Evolutionary conservation across 805 yeast genomes (phyloP), one percentile per base, ranked within the genome.

Genomic region (Cyberlindnera euphorbiiphila): DNA sequence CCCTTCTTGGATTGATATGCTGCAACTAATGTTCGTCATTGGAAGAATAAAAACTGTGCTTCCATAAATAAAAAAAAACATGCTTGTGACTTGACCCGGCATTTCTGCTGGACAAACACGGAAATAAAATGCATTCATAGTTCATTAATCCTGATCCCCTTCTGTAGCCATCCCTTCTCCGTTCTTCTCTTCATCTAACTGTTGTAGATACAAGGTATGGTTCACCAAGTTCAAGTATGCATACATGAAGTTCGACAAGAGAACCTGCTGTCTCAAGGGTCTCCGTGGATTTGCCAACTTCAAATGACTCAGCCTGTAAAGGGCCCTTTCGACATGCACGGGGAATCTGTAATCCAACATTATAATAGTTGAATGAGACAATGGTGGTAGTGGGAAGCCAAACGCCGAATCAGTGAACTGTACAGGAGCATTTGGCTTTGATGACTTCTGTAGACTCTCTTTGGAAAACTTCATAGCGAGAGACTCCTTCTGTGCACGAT

Each of bases 241-340:
- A 57, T 93, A 93, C 98, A 93, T 93, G 74, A 93, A 93, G 59
- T 93, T 93, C 42, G 96, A 86, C 46, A 93, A 64, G 34, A 93
- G 60, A 2, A 93, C 98, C 59, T 93, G 98, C 59, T 93, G 97
- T 25, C 88, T 72, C 45, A 93, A 65, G 20, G 94, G 93, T 42
- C 98, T 69, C 56, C 87, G 84, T 1, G 98, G 91, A 60, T 93
- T 95, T 18, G 98, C 96, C 47, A 93, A 69, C 60, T 93, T 93
- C 57, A 93, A 66, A 61, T 93, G 98, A 36, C 96, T 85, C 39
- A 93, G 68, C 39, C 98, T 68, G 61, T 93, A 93, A 35, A 93
- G 85, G 0, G 98, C 98, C 27, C 98, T 72, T 61, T 93, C 98
- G 29, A 93, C 95, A 60, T 91, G 96, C 31, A 93, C 79, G 0